phyloP scores from a whole-genome alignment of 2,329 filamentous ascomycete genomes.

The Epichloe uncinata region DNA sequence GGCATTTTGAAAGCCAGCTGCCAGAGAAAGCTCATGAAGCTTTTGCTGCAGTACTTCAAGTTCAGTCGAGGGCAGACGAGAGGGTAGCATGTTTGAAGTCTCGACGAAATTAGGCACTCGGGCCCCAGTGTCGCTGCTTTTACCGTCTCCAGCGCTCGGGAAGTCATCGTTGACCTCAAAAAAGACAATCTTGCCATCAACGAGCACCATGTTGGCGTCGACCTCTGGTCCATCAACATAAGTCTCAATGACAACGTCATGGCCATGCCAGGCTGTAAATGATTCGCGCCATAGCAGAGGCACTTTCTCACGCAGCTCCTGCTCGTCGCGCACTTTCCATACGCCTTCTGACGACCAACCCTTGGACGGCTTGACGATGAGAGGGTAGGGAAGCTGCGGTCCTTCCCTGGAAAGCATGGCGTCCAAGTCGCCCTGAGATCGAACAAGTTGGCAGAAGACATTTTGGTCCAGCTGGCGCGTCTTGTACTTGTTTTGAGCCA shows the following conservation, averaged over 20 bases:
- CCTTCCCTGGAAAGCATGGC: background rate
- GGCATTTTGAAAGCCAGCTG: background rate
- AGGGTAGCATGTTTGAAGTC: background rate
- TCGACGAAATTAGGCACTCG: background rate
- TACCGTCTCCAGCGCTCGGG: background rate
- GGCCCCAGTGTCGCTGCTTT: background rate
- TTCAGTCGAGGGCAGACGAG: background rate
- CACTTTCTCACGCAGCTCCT: background rate
- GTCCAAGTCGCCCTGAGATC: background rate
- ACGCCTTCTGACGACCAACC: background rate
- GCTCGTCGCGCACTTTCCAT: background rate
- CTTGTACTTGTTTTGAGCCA: background rate
- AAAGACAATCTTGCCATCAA: background rate
- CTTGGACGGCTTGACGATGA: background rate
- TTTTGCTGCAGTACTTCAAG: background rate
- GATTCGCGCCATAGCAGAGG: background rate
- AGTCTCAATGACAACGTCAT: background rate
- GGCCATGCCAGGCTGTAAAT: background rate
- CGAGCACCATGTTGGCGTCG: background rate
- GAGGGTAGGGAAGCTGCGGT: background rate
- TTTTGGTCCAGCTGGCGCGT: background rate
- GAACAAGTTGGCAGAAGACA: background rate
- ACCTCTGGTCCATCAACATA: conserved; percentile 1
- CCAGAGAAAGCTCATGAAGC: background rate
- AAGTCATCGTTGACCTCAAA: conserved; percentile 1